A percentile compares a stretch with the other conserved stretches of the same genome.
Conservation (phyloP, 257 asterid genomes). For the Plantago elongata region DNA sequence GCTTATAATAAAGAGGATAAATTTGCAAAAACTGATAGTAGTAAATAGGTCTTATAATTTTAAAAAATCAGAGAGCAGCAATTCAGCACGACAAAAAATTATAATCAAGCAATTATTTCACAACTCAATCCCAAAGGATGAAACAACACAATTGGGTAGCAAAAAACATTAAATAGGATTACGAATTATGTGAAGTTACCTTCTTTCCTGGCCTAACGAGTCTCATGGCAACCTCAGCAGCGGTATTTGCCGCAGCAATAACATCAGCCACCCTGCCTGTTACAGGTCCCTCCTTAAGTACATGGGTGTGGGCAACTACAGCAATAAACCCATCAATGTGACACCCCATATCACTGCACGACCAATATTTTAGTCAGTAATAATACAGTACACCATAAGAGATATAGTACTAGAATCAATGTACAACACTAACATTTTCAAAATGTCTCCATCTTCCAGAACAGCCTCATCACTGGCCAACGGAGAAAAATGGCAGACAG, state of each 20-base stretch:
- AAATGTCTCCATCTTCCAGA: constrained; percentile 65
- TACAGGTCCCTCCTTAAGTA: constrained; percentile 74
- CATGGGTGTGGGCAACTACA: constrained; percentile 87
- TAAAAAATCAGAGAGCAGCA: no score
- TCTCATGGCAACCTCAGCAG: constrained; percentile 93
- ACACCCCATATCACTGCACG: constrained; percentile 91
- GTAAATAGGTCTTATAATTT: no score
- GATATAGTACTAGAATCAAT: neutral
- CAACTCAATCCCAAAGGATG: neutral
- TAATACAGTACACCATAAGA: neutral
- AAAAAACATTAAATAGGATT: neutral
- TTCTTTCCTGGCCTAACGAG: constrained; percentile 91
- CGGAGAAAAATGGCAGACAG: constrained; percentile 86
- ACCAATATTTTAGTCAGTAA: constrained; percentile 1
- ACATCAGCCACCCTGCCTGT: constrained; percentile 94
- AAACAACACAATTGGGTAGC: neutral
- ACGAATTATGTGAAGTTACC: constrained; percentile 26
- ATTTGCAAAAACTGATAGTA: no score
- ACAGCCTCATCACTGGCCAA: constrained; percentile 66
- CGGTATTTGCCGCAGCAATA: constrained; percentile 90
- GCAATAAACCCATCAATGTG: constrained; percentile 97
- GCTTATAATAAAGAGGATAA: no score
- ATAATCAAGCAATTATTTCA: no score
- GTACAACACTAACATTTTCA: constrained; percentile 61
- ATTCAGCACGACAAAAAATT: no score